Conservation (phyloP, 116 monocot genomes). For the Dioscorea cayenensis region DNA sequence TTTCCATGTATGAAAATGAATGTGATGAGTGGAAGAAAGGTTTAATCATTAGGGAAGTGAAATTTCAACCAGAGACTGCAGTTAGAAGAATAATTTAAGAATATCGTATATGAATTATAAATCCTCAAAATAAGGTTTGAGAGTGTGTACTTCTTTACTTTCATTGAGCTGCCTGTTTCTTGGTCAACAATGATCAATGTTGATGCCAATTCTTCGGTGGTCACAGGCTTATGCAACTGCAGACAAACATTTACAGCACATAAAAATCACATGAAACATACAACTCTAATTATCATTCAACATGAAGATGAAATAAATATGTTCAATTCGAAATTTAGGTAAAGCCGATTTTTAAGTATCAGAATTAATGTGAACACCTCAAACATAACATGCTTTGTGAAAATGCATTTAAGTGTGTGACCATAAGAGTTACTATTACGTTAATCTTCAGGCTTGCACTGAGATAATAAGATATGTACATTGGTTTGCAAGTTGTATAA, state of each 20-base stretch:
- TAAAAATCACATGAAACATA: no score
- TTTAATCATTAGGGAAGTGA: constrained; percentile 3
- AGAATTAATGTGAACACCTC: no score
- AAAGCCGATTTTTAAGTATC: no score
- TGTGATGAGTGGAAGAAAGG: constrained; percentile 18
- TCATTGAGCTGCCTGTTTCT: neutral
- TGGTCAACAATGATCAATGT: constrained; percentile 12
- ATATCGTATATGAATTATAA: neutral
- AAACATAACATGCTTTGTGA: no score
- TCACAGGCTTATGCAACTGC: constrained; percentile 68
- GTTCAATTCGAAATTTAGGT: no score
- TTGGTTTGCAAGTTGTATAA: no score
- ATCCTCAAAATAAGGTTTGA: neutral
- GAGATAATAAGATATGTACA: no score
- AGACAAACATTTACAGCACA: neutral
- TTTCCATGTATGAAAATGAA: constrained; percentile 12
- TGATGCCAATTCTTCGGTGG: constrained; percentile 43
- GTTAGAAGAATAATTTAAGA: neutral
- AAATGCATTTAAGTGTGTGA: no score
- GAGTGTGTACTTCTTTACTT: neutral
- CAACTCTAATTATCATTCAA: no score
- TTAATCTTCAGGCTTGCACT: no score
- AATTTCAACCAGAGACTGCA: neutral
- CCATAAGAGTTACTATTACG: no score
- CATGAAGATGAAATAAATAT: no score